phyloP scores from a whole-genome alignment of 139 green algal species.

The Mesostigma viride region DNA sequence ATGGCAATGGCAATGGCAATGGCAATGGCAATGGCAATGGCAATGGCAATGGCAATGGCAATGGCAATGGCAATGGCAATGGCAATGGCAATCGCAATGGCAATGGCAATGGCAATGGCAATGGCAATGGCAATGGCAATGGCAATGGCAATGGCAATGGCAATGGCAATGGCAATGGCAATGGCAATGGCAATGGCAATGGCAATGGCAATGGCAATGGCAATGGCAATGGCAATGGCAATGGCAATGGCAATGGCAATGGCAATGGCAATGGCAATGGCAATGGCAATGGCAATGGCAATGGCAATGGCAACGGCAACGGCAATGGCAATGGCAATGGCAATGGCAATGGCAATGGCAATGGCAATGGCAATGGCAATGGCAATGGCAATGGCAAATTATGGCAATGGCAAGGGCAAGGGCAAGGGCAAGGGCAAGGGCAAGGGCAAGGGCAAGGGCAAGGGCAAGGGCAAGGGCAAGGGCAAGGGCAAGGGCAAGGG shows the following conservation, averaged over 20 bases:
- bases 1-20: not conserved
- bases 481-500: no score
- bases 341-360: not conserved
- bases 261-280: not conserved
- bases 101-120: not conserved
- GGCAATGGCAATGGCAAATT: not conserved
- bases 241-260: not conserved
- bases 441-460: no score
- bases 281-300: not conserved
- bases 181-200: not conserved
- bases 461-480: no score
- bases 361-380: not conserved
- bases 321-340: not conserved
- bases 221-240: not conserved
- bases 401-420: no score
- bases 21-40: not conserved
- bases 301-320: not conserved
- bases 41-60: not conserved
- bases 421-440: no score
- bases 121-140: not conserved
- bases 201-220: not conserved
- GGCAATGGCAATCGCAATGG: not conserved
- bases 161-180: not conserved
- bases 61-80: not conserved
- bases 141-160: not conserved